Evolutionary conservation across 164 flowering plant genomes (phyloP).

Genomic region (Aristolochia californica): DNA sequence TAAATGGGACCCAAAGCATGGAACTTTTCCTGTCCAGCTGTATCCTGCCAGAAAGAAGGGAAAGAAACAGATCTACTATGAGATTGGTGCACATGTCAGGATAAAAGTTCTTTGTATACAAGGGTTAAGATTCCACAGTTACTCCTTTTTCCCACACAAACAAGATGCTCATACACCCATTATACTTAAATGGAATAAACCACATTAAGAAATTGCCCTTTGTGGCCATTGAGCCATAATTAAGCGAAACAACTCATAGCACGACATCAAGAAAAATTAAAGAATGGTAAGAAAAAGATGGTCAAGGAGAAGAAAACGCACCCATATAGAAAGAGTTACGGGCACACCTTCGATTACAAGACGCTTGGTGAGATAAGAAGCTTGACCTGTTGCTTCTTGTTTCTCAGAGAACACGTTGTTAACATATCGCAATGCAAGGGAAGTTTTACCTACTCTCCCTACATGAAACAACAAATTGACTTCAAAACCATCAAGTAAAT

Average conservation of each 20-base stretch:
- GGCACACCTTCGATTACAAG: constrained; percentile 24
- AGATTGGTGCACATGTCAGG: no score
- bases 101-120: no score
- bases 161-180: no score
- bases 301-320: constrained; percentile 10
- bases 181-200: no score
- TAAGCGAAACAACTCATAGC: no score
- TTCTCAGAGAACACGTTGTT: constrained; percentile 21
- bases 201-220: no score
- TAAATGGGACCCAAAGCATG: constrained; percentile 29
- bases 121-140: no score
- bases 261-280: neutral
- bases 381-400: constrained; percentile 26
- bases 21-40: constrained; percentile 28
- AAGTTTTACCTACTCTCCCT: constrained; percentile 30
- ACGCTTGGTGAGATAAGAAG: constrained; percentile 22
- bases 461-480: constrained; percentile 1
- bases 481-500: neutral
- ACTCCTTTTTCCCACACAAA: no score
- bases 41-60: constrained; percentile 18
- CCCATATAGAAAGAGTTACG: constrained; percentile 24
- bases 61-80: neutral
- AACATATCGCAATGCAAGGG: constrained; percentile 23
- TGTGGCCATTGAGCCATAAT: no score
- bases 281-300: neutral